Conservation (phyloP, 306 rosid species). For the Psophocarpus tetragonolobus region DNA sequence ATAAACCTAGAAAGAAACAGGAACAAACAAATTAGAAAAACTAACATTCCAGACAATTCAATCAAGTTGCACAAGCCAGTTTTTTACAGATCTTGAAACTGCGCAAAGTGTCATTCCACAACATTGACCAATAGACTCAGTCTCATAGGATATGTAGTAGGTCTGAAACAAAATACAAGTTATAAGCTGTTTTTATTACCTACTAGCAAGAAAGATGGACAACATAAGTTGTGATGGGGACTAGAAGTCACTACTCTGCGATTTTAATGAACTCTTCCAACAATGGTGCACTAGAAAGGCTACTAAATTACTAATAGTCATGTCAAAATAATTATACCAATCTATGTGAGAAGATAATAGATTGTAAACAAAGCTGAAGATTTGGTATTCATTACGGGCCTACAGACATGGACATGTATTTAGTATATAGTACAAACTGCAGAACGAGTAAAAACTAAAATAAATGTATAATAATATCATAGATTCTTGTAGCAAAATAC, state of each 20-base stretch:
- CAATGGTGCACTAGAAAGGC: slow-evolving; percentile 12
- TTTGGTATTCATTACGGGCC: background rate
- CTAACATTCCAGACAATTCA: background rate
- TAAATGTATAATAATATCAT: background rate
- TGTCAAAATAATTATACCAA: slow-evolving; percentile 1
- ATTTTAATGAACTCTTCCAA: background rate
- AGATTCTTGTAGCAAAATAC: slow-evolving; percentile 6
- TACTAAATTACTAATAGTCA: background rate
- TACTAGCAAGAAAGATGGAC: background rate
- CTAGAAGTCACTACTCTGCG: background rate
- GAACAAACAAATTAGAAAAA: slow-evolving; percentile 31
- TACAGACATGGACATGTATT: background rate
- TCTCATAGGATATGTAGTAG: background rate
- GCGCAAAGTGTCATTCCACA: background rate
- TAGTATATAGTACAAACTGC: background rate
- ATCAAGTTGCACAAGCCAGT: slow-evolving; percentile 11
- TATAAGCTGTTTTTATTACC: background rate
- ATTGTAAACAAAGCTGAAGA: background rate
- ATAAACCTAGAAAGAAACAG: slow-evolving; percentile 60
- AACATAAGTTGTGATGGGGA: background rate
- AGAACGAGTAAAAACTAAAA: background rate
- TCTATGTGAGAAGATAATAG: background rate
- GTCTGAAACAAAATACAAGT: background rate
- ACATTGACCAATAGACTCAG: background rate
- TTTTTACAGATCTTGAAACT: slow-evolving; percentile 20